Base-by-base conservation (phyloP, 1,284 basidiomycete species). In the Microbotryum lychnidis-dioicae region DNA sequence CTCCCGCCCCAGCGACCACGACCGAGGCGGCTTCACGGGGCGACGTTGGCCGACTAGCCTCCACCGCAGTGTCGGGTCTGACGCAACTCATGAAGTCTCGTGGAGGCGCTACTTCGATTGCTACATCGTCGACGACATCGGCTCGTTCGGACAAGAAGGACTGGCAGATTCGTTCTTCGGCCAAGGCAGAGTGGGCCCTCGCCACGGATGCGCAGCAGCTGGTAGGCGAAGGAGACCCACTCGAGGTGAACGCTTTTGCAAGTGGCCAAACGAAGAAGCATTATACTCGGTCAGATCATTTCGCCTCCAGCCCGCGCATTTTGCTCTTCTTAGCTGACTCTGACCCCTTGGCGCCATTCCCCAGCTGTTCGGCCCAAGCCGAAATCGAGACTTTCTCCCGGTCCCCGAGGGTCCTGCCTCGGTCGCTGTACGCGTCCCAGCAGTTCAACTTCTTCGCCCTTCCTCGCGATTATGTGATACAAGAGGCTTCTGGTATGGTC, bases 361-460 rank as follows among this genome's bases (percentile, higher is more conserved):
- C 16, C 46, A 87, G 85, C 63, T 85, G 80, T 76, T 78, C 90
- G 2, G 80, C 87, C 0, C 82, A 85, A 51, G 87, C 87, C 1
- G 90, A 93, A 71, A 80, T 92, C 18, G 86, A 86, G 52, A 89
- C 87, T 0, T 83, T 77, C 73, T 83, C 83, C 2, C 77, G 76
- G 6, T 82, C 83, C 2, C 77, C 79, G 0, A 78, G 75, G 3
- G 77, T 88, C 27, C 79, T 88, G 1, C 86, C 88, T 1, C 80
- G 83, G 0, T 80, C 86, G 0, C 80, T 93, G 47, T 91, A 91
- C 73, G 81, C 89, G 16, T 83, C 84, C 0, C 86, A 87, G 67
- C 88, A 91, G 65, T 87, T 91, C 73, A 79, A 83, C 10, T 92
- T 91, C 77, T 81, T 54, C 58, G 33, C 57, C 2, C 79, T 90